Base-by-base conservation (phyloP, 495 filamentous ascomycete species). In the Penicillium lividum region DNA sequence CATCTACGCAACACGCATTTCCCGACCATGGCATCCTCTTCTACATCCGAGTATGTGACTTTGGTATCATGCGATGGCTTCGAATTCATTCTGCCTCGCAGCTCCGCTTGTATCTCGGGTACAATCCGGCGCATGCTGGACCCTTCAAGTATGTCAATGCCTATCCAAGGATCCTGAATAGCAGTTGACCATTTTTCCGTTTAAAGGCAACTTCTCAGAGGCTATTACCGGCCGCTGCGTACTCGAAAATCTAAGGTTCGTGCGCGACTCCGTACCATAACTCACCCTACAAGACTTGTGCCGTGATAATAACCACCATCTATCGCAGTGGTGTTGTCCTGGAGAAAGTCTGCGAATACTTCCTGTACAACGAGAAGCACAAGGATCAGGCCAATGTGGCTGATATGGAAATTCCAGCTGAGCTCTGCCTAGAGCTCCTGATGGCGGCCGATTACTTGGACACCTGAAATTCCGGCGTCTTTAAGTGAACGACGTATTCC, bases 271-370 rank as follows among this genome's bases (percentile, higher is more conserved):
- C 27, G 49, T 5, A 25, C 3, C 34, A 2, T 5, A 28, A 1
- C 6, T 34, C 7, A n/a, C 33, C 22, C 22, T 22, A 22, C 15
- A 5, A 5, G 27, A 3, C 5, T 31, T 45, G 28, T 38, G 30
- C 27, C n/a, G 52, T 59, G 51, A 56, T 50, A 18, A 44, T 40
- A 31, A n/a, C 46, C 30, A 49, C 10, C 18, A 18, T 5, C 1
- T 44, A 29, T 4, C n/a, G 38, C 62, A 96, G 91, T 68, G 91
- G 87, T 46, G 65, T 88, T 15, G 84, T 97, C 28, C 84, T 98
- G 3, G 92, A 96, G 68, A 93, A 92, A 73, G 88, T 96, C 38
- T 91, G 85, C 71, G 90, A 96, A 75, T 97, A 96, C 74, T 89
- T 95, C 58, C 89, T 90, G 61, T 96, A 93, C 77, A 89, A 89